Evolutionary conservation across 768 basidiomycete species (phyloP).

Genomic region (Hygrocybe coccinea): DNA sequence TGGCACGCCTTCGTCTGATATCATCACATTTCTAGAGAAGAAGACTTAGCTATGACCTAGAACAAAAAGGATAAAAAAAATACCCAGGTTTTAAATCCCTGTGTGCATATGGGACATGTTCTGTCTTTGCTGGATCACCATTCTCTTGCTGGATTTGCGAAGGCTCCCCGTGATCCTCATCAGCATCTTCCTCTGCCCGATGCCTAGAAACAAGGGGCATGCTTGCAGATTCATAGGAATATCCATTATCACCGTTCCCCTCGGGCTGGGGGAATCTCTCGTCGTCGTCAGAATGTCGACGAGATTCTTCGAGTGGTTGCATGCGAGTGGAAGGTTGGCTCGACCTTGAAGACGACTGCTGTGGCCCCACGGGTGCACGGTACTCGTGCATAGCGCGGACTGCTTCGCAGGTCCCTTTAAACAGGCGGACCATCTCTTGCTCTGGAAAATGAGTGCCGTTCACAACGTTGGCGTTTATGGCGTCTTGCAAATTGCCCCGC

Average conservation of each 20-base stretch:
- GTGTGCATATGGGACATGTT: slow-evolving; percentile 88
- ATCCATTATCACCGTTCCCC: slow-evolving; percentile 68
- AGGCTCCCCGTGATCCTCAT: slow-evolving; percentile 75
- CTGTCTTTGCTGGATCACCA: slow-evolving; percentile 34
- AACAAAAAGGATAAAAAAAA: slow-evolving; percentile 24
- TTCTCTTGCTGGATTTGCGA: slow-evolving; percentile 37
- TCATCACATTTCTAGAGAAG: slow-evolving; percentile 84
- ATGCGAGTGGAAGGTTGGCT: slow-evolving; percentile 18
- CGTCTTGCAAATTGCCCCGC: slow-evolving; percentile 94
- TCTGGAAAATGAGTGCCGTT: slow-evolving; percentile 83
- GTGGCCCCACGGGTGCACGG: slow-evolving; percentile 47
- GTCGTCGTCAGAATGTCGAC: slow-evolving; percentile 48
- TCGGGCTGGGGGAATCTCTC: slow-evolving; percentile 73
- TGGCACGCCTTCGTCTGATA: slow-evolving; percentile 85
- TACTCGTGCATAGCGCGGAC: slow-evolving; percentile 93
- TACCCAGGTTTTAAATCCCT: slow-evolving; percentile 95
- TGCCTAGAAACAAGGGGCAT: slow-evolving; percentile 61
- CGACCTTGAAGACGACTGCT: slow-evolving; percentile 7
- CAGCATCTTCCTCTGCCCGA: slow-evolving; percentile 47
- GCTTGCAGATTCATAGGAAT: slow-evolving; percentile 55
- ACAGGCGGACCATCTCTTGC: slow-evolving; percentile 79
- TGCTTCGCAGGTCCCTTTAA: slow-evolving; percentile 92
- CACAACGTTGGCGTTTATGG: slow-evolving; percentile 80
- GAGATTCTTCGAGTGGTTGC: slow-evolving; percentile 22
- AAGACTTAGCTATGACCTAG: neutral